Conservation (phyloP, 2,329 filamentous ascomycete species). For the Diaporthe caulivora region DNA sequence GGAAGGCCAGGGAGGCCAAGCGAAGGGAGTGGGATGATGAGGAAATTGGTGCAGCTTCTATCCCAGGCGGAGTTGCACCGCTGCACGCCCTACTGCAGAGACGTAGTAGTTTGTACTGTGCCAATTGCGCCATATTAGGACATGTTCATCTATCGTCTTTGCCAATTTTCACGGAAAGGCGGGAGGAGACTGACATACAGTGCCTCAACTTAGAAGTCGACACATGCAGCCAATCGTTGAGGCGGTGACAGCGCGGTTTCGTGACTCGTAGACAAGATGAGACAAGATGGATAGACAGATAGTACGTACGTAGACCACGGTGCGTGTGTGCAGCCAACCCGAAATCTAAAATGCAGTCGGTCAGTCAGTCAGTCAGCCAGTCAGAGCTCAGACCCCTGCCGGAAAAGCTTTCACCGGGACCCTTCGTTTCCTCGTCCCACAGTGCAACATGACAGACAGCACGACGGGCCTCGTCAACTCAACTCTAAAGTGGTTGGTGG, state of each 20-base stretch:
- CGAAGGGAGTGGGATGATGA: neutral
- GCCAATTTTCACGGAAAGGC: neutral
- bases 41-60: slow-evolving; percentile 8
- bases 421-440: slow-evolving; percentile 1
- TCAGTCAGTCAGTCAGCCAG: neutral
- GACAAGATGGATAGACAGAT: neutral
- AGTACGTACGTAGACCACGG: too few species aligned
- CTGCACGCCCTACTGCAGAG: slow-evolving; percentile 25
- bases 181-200: neutral
- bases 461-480: neutral
- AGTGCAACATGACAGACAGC: neutral
- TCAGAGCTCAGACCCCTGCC: slow-evolving; percentile 11
- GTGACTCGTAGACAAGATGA: slow-evolving; percentile 24
- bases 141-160: neutral
- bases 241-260: neutral
- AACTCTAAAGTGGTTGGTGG: slow-evolving; percentile 24
- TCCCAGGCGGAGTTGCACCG: slow-evolving; percentile 5
- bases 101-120: slow-evolving; percentile 7
- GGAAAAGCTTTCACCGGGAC: slow-evolving; percentile 13
- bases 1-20: slow-evolving; percentile 17
- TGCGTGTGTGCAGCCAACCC: neutral
- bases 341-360: neutral
- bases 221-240: neutral
- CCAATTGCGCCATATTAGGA: slow-evolving; percentile 31
- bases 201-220: neutral